Base-by-base conservation (phyloP, 1,284 basidiomycete genomes). In the Naganishia sp. region DNA sequence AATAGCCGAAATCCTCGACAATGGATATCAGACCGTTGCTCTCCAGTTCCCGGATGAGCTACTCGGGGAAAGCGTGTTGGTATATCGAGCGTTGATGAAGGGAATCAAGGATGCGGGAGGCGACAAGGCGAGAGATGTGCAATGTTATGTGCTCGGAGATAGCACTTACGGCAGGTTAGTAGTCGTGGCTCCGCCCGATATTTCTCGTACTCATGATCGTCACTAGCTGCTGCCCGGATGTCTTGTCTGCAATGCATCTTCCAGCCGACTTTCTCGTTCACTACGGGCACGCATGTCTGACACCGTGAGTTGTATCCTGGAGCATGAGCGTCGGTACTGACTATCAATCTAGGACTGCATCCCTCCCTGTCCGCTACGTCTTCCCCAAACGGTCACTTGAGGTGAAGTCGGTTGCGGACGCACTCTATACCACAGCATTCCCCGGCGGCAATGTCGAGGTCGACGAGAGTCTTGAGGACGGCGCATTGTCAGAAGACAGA, bases 31-130 rank as follows among this genome's bases (percentile, higher is more conserved):
- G 67, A 78, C 78, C 42, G 86, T 93, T 63, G 93, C 92, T 0
- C 84, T 99, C 11, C 95, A 99, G 77, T 98, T 99, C 72, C 94
- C 96, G 0, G 95, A 99, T 76, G 92, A 96, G 78, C 86, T 96
- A 10, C 81, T 99, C 6, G 85, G 86, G 23, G 88, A 92, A 69
- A 92, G 93, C 0, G 92, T 97, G 1, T 88, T 88, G 0, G 87
- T 98, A n/a, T 96, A 88, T 75, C 84, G 86, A 50, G 79, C 82
- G 2, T 83, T 99, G 36, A 89, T 88, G 74, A 75, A 75, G 4
- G 77, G 77, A 61, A 79, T 90, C 21, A 82, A 83, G 23, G 70
- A 73, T 16, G 11, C 23, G 1, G 59, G 53, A 50, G 39, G 50
- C 31, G 36, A 50, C 9, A 52, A 65, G 44, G 54, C 28, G 44